A percentile compares a stretch with the other conserved stretches of the same genome.
Evolutionary conservation across 2,329 filamentous ascomycete species (phyloP).

Genomic region (Ophiosphaerella herpotricha): DNA sequence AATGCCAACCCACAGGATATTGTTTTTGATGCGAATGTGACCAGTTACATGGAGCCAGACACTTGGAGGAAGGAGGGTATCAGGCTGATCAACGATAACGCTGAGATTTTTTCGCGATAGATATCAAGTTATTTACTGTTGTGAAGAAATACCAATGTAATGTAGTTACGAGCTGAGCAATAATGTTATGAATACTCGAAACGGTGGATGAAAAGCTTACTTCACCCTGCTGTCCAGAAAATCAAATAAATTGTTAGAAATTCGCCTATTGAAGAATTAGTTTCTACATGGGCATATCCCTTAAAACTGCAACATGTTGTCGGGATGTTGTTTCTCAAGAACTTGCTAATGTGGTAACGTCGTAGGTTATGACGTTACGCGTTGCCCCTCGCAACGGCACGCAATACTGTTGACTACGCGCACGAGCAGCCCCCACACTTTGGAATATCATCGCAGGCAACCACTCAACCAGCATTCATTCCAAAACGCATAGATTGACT

Average conservation of each 20-base stretch:
- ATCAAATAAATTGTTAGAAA: too few relatives aligned
- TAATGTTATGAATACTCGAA: not conserved
- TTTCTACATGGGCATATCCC: too few relatives aligned
- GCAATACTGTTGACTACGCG: constrained; percentile 18
- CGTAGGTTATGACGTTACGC: too few relatives aligned
- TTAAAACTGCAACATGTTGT: too few relatives aligned
- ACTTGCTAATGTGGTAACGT: not conserved
- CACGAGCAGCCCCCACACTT: constrained; percentile 7
- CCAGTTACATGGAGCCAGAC: constrained; percentile 48
- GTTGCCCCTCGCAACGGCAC: constrained; percentile 20
- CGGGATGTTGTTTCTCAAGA: too few relatives aligned
- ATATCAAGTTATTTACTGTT: not conserved
- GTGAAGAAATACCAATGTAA: not conserved
- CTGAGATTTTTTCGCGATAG: constrained; percentile 11
- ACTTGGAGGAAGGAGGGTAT: constrained; percentile 53
- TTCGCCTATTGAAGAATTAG: too few relatives aligned
- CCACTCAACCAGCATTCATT: constrained; percentile 1
- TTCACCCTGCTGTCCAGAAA: too few relatives aligned
- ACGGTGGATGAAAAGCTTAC: too few relatives aligned
- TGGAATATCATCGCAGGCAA: constrained; percentile 2
- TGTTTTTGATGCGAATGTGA: constrained; percentile 54
- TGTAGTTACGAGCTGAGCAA: not conserved
- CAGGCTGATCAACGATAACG: constrained; percentile 45
- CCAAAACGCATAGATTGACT: constrained; percentile 16
- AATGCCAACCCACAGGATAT: constrained; percentile 44